Evolutionary conservation across 306 rosid genomes (phyloP).

Genomic region (Vigna angularis): DNA sequence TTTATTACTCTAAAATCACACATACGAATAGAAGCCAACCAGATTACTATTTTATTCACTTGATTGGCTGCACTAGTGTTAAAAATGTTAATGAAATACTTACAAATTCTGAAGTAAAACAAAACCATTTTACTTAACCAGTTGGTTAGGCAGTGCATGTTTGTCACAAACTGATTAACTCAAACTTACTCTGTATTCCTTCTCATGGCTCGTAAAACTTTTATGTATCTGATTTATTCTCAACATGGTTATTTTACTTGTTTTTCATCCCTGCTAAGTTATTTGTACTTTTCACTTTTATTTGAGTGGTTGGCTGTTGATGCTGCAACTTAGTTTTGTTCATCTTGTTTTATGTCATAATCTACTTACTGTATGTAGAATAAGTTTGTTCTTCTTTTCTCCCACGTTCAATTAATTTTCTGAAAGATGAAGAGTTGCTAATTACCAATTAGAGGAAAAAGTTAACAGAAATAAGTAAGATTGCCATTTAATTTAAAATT

Average conservation of each 20-base stretch:
- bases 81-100: too few species aligned
- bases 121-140: too few species aligned
- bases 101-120: too few species aligned
- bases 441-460: background rate
- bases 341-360: conserved; percentile 3
- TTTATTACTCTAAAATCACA: too few species aligned
- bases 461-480: conserved; percentile 16
- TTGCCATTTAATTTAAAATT: conserved; percentile 17
- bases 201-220: conserved; percentile 26
- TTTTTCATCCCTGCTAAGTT: background rate
- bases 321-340: conserved; percentile 15
- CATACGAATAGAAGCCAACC: too few species aligned
- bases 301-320: conserved; percentile 16
- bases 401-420: background rate
- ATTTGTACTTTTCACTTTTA: conserved; percentile 1
- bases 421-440: conserved; percentile 17
- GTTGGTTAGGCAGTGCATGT: background rate
- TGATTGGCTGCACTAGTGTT: too few species aligned
- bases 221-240: conserved; percentile 5
- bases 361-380: background rate
- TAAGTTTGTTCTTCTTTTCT: background rate
- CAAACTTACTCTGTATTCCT: conserved; percentile 5
- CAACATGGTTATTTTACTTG: background rate
- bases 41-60: too few species aligned
- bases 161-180: background rate